phyloP scores from a whole-genome alignment of 2,329 filamentous ascomycete species.

The Venturia oleaginea region DNA sequence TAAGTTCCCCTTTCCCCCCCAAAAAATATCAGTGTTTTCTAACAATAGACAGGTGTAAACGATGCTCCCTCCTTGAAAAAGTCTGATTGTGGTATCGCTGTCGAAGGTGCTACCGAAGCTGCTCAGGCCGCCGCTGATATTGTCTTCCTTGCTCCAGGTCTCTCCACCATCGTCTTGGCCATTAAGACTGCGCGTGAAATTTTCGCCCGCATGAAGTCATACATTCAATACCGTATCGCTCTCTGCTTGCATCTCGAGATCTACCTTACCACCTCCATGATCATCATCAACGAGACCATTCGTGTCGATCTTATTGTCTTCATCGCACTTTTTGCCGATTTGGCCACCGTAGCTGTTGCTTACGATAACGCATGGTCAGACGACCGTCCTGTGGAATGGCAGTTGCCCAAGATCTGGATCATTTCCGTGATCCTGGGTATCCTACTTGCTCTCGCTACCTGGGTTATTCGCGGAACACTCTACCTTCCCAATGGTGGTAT shows the following conservation, averaged over 20 bases:
- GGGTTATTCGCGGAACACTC: constrained; percentile 62
- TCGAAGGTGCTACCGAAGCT: constrained; percentile 63
- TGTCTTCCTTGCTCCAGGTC: constrained; percentile 64
- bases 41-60: constrained; percentile 46
- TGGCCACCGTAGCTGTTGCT: constrained; percentile 69
- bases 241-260: constrained; percentile 66
- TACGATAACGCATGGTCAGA: constrained; percentile 75
- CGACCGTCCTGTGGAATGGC: constrained; percentile 67
- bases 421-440: constrained; percentile 61
- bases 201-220: constrained; percentile 71
- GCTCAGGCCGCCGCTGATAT: constrained; percentile 66
- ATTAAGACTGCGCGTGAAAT: constrained; percentile 69
- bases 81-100: constrained; percentile 65
- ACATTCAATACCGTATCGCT: constrained; percentile 69
- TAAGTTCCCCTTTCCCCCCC: constrained; percentile 16
- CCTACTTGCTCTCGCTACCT: constrained; percentile 60
- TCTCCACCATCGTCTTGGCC: constrained; percentile 61
- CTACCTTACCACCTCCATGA: constrained; percentile 69
- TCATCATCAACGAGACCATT: constrained; percentile 71
- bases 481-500: constrained; percentile 63
- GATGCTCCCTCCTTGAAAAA: constrained; percentile 67
- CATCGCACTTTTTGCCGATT: constrained; percentile 69
- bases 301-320: constrained; percentile 66
- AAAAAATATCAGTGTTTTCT: constrained; percentile 15
- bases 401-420: constrained; percentile 73